Evolutionary conservation across 2,329 filamentous ascomycete genomes (phyloP).

Genomic region (Rutstroemia sp.): DNA sequence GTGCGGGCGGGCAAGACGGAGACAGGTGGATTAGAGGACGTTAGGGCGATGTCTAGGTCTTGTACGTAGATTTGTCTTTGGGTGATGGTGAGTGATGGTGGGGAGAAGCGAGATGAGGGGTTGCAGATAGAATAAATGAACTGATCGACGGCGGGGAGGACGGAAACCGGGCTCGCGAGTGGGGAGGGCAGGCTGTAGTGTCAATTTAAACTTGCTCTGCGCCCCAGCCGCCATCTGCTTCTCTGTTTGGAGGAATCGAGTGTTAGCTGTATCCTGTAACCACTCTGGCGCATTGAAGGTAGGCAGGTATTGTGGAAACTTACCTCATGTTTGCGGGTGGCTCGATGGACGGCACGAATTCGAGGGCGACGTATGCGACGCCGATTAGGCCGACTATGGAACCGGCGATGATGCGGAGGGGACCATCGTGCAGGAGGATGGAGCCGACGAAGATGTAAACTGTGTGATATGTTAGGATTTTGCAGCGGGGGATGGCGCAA

Average conservation of each 20-base stretch:
- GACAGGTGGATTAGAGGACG: too few species aligned
- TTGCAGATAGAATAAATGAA: too few species aligned
- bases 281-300: background rate
- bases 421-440: conserved; percentile 64
- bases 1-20: too few species aligned
- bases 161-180: too few species aligned
- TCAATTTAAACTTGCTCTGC: conserved; percentile 27
- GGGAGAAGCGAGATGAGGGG: background rate
- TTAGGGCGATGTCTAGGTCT: too few species aligned
- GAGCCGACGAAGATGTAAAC: conserved; percentile 95
- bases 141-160: background rate
- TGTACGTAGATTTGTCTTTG: background rate
- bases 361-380: conserved; percentile 65
- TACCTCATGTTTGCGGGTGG: conserved; percentile 49
- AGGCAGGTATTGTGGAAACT: background rate
- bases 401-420: conserved; percentile 68
- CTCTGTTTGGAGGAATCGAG: conserved; percentile 33
- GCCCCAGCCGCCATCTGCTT: conserved; percentile 29
- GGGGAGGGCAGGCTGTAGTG: too few species aligned
- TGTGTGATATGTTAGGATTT: conserved; percentile 32
- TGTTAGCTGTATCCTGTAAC: background rate
- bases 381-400: conserved; percentile 71
- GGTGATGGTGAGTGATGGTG: background rate
- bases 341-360: conserved; percentile 72
- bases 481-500: background rate